A percentile compares a stretch with the other conserved stretches of the same genome.
Evolutionary conservation across 192 early-diverging fungal species (phyloP).

Genomic region (Phlyctochytrium planicorne): DNA sequence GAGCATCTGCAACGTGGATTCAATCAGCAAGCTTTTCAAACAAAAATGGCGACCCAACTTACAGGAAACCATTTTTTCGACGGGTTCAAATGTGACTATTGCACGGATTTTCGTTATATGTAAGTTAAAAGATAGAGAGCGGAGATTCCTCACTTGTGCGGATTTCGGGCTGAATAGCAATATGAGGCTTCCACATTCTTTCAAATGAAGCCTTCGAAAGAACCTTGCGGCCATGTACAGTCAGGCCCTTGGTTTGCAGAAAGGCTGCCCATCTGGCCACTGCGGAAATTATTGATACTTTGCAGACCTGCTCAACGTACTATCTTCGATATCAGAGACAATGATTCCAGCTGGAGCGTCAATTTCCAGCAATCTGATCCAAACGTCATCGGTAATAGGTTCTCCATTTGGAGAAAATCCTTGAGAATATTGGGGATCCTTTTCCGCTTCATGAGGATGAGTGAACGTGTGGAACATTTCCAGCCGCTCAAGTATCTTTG

Average conservation of each 20-base stretch:
- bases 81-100: neutral
- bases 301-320: no score
- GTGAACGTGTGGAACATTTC: conserved; percentile 3
- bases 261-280: neutral
- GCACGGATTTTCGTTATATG: neutral
- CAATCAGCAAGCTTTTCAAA: neutral
- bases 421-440: neutral
- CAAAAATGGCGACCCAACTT: neutral
- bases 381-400: neutral
- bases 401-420: no score
- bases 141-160: no score
- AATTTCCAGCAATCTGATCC: neutral
- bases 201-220: neutral
- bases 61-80: neutral
- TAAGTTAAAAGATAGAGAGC: neutral
- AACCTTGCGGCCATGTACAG: neutral
- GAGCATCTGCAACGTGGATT: conserved; percentile 3
- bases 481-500: neutral
- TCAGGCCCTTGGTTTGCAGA: neutral
- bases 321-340: neutral
- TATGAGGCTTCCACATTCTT: neutral
- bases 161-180: no score
- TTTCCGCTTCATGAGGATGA: neutral
- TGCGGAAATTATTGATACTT: no score
- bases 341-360: neutral